These are phyloP conservation scores for Sporobolomyces pararoseus DNA, from an alignment of 768 basidiomycete species.

Conservation along the genomic window DNA sequence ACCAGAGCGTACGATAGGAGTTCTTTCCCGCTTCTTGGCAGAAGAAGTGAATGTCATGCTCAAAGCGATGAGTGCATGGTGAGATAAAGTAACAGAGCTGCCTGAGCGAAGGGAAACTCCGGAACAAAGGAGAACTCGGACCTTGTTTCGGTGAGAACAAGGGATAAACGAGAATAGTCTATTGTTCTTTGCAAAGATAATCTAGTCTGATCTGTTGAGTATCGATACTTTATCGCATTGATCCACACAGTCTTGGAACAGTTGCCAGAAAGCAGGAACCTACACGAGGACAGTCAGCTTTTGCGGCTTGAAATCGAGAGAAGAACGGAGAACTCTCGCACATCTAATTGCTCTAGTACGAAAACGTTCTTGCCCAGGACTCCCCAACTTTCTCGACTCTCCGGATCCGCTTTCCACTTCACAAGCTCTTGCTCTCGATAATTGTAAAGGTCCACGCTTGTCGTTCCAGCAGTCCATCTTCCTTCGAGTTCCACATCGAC, in stretches of 20 bases:
- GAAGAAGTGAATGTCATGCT: neutral
- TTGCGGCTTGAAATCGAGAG: constrained; percentile 21
- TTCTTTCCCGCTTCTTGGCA: neutral
- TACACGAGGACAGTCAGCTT: constrained; percentile 5
- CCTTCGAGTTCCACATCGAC: constrained; percentile 79
- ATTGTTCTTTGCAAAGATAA: too few species aligned
- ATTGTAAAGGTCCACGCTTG: constrained; percentile 72
- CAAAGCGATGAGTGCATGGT: neutral
- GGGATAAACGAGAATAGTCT: too few species aligned
- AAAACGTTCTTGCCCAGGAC: constrained; percentile 68
- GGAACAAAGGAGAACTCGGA: too few species aligned
- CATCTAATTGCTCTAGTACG: constrained; percentile 66
- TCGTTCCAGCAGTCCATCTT: constrained; percentile 66
- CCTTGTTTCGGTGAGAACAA: too few species aligned
- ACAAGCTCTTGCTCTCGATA: constrained; percentile 58
- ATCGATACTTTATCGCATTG: neutral
- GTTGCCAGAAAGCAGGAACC: constrained; percentile 41
- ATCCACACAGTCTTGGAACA: constrained; percentile 46
- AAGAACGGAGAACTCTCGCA: constrained; percentile 49
- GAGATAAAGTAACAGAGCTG: too few species aligned
- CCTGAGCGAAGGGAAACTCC: too few species aligned
- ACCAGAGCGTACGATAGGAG: neutral
- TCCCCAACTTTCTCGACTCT: constrained; percentile 58
- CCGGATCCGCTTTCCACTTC: constrained; percentile 44
- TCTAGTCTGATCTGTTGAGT: neutral